Evolutionary conservation across 306 rosid genomes (phyloP).

Genomic region (Ormosia semicastrata): DNA sequence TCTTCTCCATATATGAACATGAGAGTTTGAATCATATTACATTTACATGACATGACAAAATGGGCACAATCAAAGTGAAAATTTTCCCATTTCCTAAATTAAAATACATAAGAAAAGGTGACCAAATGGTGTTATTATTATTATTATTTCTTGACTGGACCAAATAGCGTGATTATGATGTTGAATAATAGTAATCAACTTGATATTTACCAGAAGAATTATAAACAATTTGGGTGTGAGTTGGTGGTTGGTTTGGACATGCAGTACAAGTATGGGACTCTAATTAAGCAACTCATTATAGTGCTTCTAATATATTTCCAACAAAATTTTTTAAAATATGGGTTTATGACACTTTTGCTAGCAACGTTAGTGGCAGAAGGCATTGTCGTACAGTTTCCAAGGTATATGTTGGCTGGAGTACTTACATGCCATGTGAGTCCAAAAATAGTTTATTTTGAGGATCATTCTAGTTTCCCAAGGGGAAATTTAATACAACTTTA

Average conservation of each 20-base stretch:
- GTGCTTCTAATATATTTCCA: slow-evolving; percentile 18
- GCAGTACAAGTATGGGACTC: slow-evolving; percentile 20
- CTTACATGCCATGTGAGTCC: background rate
- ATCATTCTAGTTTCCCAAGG: background rate
- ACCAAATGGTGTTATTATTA: slow-evolving; percentile 14
- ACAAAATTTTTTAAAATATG: background rate
- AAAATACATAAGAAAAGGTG: background rate
- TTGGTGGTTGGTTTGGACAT: slow-evolving; percentile 31
- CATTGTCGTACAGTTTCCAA: slow-evolving; percentile 6
- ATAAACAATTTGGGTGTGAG: slow-evolving; percentile 27
- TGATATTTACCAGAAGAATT: slow-evolving; percentile 7
- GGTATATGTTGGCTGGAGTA: slow-evolving; percentile 3
- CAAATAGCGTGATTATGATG: slow-evolving; percentile 26
- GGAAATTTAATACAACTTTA: background rate
- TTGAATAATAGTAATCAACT: slow-evolving; percentile 28
- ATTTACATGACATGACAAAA: slow-evolving; percentile 2
- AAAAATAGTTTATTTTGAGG: background rate
- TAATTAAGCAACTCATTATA: background rate
- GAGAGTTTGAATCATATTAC: slow-evolving; percentile 3
- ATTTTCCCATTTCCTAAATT: background rate
- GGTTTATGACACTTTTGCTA: slow-evolving; percentile 11
- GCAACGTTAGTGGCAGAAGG: slow-evolving; percentile 18
- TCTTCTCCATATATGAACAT: slow-evolving; percentile 2
- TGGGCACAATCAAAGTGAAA: background rate
- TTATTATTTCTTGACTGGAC: background rate